Percentiles rank a stretch among this genome's conserved stretches.
Conservation (phyloP, 805 yeast species). For the Pichia pseudocactophila region DNA sequence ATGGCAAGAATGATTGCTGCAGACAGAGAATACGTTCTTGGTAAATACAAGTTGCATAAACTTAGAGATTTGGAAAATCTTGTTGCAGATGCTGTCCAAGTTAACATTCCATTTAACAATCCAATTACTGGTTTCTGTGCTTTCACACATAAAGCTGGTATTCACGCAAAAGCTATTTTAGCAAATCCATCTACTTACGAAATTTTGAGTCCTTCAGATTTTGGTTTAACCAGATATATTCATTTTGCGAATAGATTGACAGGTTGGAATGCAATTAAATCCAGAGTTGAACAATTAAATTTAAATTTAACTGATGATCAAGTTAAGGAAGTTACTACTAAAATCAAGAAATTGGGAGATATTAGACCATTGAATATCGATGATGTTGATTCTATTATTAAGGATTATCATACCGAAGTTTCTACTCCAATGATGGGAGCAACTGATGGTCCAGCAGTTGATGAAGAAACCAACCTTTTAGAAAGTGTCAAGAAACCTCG, state of each 20-base stretch:
- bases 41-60: constrained; percentile 92
- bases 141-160: constrained; percentile 98
- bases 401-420: constrained; percentile 79
- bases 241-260: constrained; percentile 97
- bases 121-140: constrained; percentile 99
- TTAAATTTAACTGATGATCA: constrained; percentile 84
- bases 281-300: constrained; percentile 95
- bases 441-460: constrained; percentile 25
- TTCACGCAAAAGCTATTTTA: constrained; percentile 96
- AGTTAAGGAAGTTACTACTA: constrained; percentile 87
- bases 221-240: constrained; percentile 91
- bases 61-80: constrained; percentile 90
- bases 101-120: constrained; percentile 94
- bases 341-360: constrained; percentile 91
- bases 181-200: constrained; percentile 99
- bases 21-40: constrained; percentile 88
- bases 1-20: constrained; percentile 99
- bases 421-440: constrained; percentile 42
- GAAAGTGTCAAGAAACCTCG: constrained; percentile 28
- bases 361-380: constrained; percentile 90
- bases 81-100: constrained; percentile 96
- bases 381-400: constrained; percentile 94
- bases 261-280: constrained; percentile 98
- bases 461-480: constrained; percentile 21
- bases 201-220: constrained; percentile 88